Conservation (phyloP, 148 eudicot genomes). For the Silene conica region DNA sequence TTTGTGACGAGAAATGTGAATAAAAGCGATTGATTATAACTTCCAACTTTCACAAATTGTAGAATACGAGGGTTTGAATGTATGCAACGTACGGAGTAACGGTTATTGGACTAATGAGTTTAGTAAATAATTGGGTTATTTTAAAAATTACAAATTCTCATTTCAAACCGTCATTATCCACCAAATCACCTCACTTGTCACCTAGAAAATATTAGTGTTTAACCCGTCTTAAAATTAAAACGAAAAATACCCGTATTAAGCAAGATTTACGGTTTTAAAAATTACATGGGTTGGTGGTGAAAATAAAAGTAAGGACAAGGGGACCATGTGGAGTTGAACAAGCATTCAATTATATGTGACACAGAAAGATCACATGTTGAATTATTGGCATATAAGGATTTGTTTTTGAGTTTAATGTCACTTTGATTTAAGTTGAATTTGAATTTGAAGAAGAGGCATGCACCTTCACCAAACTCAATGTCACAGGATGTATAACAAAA, state of each 20-base stretch:
- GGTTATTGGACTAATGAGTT: background rate
- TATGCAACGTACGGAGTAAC: too few relatives aligned
- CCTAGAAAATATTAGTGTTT: too few relatives aligned
- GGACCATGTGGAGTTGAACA: conserved; percentile 12
- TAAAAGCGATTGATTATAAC: too few relatives aligned
- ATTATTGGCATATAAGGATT: background rate
- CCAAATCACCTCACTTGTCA: too few relatives aligned
- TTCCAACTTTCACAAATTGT: too few relatives aligned
- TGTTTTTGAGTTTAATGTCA: background rate
- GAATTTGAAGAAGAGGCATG: background rate
- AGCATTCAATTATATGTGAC: conserved; percentile 3
- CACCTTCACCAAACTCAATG: background rate
- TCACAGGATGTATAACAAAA: background rate
- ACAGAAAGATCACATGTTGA: conserved; percentile 3
- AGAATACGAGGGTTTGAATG: too few relatives aligned
- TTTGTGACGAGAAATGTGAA: too few relatives aligned
- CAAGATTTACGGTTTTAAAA: too few relatives aligned
- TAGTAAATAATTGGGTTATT: background rate
- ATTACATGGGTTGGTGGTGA: conserved; percentile 3
- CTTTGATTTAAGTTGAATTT: background rate
- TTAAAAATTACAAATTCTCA: background rate
- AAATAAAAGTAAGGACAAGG: conserved; percentile 18
- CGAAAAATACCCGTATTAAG: too few relatives aligned
- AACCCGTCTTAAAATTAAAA: too few relatives aligned
- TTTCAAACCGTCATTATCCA: too few relatives aligned